A percentile compares a stretch with the other conserved stretches of the same genome.
Evolutionary conservation across 2,329 filamentous ascomycete genomes (phyloP).

Genomic region (Zalaria obscura): DNA sequence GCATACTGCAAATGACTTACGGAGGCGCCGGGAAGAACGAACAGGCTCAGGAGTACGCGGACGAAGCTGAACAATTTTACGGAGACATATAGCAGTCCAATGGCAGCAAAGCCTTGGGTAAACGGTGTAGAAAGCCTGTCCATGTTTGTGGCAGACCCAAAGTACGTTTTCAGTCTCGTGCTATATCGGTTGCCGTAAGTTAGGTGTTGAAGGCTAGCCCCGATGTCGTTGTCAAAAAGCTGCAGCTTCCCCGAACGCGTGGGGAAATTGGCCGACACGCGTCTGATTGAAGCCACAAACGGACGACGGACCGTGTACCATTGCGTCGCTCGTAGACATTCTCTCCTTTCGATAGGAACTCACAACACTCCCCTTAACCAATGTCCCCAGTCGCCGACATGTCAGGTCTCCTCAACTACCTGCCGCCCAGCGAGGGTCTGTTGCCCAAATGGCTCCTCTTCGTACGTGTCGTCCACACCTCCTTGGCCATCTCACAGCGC

Average conservation of each 20-base stretch:
- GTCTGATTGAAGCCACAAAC: no score
- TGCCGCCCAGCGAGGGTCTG: conserved; percentile 34
- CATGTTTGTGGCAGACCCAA: no score
- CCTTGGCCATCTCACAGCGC: conserved; percentile 1
- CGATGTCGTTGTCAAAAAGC: no score
- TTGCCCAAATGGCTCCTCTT: conserved; percentile 53
- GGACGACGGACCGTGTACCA: no score
- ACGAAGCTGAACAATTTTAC: conserved; percentile 30
- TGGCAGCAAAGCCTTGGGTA: conserved; percentile 19
- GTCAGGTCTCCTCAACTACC: conserved; percentile 16
- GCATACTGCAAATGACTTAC: conserved; percentile 17
- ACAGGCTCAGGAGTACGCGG: conserved; percentile 32
- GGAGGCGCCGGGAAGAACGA: conserved; percentile 32
- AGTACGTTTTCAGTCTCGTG: no score
- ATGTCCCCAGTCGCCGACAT: conserved; percentile 9
- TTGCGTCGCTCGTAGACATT: no score
- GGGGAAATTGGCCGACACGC: no score
- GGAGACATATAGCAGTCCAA: conserved; percentile 23
- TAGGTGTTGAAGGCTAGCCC: no score
- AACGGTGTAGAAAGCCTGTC: conserved; percentile 6
- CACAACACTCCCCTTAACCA: no score
- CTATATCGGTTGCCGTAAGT: no score
- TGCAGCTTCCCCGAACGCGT: no score
- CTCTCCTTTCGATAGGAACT: no score
- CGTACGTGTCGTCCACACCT: conserved; percentile 25